Percentiles rank a stretch among this genome's conserved stretches.
Evolutionary conservation across 148 eudicot genomes (phyloP).

Genomic region (Nepenthes gracilis): DNA sequence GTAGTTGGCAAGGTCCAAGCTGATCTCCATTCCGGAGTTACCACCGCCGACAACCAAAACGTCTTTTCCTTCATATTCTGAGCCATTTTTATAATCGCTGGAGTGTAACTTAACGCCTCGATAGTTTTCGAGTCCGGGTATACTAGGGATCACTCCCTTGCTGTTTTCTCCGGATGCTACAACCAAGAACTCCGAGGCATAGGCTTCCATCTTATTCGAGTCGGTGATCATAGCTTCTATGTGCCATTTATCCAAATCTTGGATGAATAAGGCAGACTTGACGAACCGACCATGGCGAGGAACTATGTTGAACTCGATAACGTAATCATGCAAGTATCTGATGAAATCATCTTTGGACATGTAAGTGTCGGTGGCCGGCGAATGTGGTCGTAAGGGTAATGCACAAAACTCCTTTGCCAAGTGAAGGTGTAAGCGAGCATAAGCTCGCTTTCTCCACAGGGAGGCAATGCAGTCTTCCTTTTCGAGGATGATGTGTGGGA

Average conservation of each 20-base stretch:
- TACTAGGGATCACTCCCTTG: conserved; percentile 12
- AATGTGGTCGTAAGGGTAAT: conserved; percentile 23
- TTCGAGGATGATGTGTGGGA: conserved; percentile 35
- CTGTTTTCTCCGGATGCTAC: conserved; percentile 32
- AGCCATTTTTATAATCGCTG: conserved; percentile 23
- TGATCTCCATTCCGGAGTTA: conserved; percentile 46
- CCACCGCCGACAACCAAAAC: conserved; percentile 42
- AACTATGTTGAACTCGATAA: conserved; percentile 12
- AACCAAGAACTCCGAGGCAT: conserved; percentile 17
- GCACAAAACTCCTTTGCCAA: conserved; percentile 33
- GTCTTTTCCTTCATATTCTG: conserved; percentile 2
- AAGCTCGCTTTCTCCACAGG: conserved; percentile 39
- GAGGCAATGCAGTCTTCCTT: conserved; percentile 37
- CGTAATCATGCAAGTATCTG: conserved; percentile 34
- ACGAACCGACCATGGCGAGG: conserved; percentile 22
- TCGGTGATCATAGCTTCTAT: conserved; percentile 4
- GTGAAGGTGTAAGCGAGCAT: conserved; percentile 44
- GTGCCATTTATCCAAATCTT: conserved; percentile 15
- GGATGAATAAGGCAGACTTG: conserved; percentile 15
- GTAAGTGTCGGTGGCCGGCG: conserved; percentile 12
- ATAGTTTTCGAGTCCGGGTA: conserved; percentile 19
- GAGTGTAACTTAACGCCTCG: conserved; percentile 27
- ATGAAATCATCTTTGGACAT: conserved; percentile 26
- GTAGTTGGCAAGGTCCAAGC: conserved; percentile 19
- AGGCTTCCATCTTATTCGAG: conserved; percentile 6